These are phyloP conservation scores for Nitzschia putrida DNA, from an alignment of 108 stramenopile species.

Conservation along the genomic window DNA sequence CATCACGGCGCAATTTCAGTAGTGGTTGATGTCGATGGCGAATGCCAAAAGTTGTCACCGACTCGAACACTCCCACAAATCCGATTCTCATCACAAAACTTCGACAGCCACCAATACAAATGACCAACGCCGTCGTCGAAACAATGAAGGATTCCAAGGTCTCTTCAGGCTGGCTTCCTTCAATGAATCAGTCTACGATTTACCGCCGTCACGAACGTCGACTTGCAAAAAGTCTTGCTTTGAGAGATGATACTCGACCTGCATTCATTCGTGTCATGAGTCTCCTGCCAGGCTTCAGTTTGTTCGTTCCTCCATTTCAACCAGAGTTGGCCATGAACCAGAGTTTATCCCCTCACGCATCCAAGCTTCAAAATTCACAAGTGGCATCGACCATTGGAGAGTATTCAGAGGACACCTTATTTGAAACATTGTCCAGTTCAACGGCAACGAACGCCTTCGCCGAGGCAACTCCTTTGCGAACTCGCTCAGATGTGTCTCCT, in stretches of 20 bases:
- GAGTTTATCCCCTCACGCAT: not conserved
- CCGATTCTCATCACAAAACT: no score
- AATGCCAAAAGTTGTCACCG: no score
- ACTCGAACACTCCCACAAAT: no score
- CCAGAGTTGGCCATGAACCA: not conserved
- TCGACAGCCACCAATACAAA: no score
- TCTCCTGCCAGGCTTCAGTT: conserved; percentile 28
- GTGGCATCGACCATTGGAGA: not conserved
- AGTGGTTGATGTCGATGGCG: no score
- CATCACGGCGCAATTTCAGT: no score
- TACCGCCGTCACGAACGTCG: conserved; percentile 48
- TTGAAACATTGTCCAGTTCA: conserved; percentile 3
- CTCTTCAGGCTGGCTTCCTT: not conserved
- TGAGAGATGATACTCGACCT: conserved; percentile 42
- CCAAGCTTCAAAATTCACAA: not conserved
- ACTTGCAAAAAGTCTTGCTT: conserved; percentile 17
- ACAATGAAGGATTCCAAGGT: no score
- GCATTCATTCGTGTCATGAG: conserved; percentile 41
- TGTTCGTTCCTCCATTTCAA: conserved; percentile 37
- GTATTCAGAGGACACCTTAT: conserved; percentile 32
- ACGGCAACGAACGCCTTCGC: not conserved
- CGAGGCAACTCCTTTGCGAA: no score
- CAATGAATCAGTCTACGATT: conserved; percentile 40
- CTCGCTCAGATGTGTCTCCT: not conserved
- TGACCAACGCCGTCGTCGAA: no score